Percentiles rank a stretch among this genome's conserved stretches.
Conservation (phyloP, 1,284 basidiomycete genomes). For the Boletus smithii region DNA sequence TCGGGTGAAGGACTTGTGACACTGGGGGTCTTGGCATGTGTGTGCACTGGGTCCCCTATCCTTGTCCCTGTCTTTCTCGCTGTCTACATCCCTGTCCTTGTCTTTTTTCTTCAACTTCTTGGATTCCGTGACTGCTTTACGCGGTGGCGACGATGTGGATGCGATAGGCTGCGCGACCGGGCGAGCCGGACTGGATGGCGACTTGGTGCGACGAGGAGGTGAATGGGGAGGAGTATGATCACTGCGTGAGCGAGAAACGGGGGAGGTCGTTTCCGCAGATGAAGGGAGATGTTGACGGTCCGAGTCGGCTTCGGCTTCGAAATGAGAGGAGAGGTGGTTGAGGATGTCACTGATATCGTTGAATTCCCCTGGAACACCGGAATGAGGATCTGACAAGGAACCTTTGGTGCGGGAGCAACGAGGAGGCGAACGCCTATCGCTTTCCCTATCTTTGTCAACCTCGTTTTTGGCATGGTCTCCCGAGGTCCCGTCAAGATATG, state of each 20-base stretch:
- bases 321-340: slow-evolving; percentile 64
- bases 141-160: slow-evolving; percentile 33
- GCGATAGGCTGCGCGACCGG: slow-evolving; percentile 34
- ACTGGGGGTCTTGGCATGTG: slow-evolving; percentile 61
- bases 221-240: slow-evolving; percentile 25
- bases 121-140: slow-evolving; percentile 17
- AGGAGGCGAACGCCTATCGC: slow-evolving; percentile 29
- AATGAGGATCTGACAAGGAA: slow-evolving; percentile 35
- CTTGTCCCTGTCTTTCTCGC: slow-evolving; percentile 39
- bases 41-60: slow-evolving; percentile 37
- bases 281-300: slow-evolving; percentile 32
- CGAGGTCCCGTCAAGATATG: slow-evolving; percentile 40
- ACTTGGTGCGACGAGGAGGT: slow-evolving; percentile 19
- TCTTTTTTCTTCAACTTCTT: slow-evolving; percentile 42
- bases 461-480: slow-evolving; percentile 40
- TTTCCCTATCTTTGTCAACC: slow-evolving; percentile 35
- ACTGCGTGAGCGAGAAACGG: slow-evolving; percentile 33
- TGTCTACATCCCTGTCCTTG: slow-evolving; percentile 31
- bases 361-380: slow-evolving; percentile 54
- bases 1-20: slow-evolving; percentile 71
- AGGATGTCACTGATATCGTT: slow-evolving; percentile 73
- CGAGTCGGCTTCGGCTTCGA: slow-evolving; percentile 53
- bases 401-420: slow-evolving; percentile 30
- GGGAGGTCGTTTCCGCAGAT: slow-evolving; percentile 27
- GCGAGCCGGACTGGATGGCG: slow-evolving; percentile 34